Percentiles rank a stretch among this genome's conserved stretches.
These are phyloP conservation scores for Xerocomus potaroensis DNA, from an alignment of 768 basidiomycete genomes.

Conservation along the genomic window DNA sequence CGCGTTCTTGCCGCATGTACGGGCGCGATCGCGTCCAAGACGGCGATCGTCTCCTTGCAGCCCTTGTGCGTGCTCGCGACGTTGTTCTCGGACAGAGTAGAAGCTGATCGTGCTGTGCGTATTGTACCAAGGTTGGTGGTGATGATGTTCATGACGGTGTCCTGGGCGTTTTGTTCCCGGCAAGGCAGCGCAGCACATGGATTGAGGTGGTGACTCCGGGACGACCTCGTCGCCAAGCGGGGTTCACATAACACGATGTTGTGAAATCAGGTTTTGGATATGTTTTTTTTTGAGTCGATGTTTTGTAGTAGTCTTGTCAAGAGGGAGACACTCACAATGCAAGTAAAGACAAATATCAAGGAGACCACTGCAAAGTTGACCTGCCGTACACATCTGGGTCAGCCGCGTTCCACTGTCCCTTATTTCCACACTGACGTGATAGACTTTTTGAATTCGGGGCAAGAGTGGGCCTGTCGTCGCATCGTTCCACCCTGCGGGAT, in stretches of 20 bases:
- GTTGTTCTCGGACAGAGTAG: neutral
- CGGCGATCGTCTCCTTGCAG: constrained; percentile 45
- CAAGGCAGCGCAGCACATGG: constrained; percentile 19
- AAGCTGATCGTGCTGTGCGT: neutral
- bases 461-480: constrained; percentile 36
- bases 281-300: no score
- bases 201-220: no score
- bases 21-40: constrained; percentile 59
- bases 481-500: constrained; percentile 38
- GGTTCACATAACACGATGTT: no score
- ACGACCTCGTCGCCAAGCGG: no score
- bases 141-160: constrained; percentile 39
- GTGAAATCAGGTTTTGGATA: no score
- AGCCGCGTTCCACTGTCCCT: neutral
- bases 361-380: constrained; percentile 39
- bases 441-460: constrained; percentile 36
- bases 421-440: constrained; percentile 28
- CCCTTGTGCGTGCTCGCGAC: constrained; percentile 25
- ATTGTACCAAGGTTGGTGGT: constrained; percentile 31
- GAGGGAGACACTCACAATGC: constrained; percentile 32
- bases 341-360: constrained; percentile 40
- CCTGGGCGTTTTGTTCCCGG: constrained; percentile 42
- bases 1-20: constrained; percentile 71
- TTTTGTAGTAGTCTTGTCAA: no score
- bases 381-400: constrained; percentile 18